Base-by-base conservation (phyloP, 768 basidiomycete species). In the Mycena sanguinolenta region DNA sequence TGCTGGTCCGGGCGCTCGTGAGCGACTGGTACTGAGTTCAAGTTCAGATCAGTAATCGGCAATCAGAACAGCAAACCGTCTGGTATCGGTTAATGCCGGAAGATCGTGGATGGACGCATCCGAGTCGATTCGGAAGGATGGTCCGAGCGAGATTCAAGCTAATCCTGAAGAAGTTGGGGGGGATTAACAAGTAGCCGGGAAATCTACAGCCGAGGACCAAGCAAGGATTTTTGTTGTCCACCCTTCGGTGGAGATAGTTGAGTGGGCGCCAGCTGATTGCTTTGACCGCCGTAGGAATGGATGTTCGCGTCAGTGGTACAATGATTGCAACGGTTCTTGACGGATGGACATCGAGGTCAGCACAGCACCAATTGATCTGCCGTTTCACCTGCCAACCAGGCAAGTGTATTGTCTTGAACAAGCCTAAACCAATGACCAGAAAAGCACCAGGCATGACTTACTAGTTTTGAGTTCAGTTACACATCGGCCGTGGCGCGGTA, bases 1-100 rank as follows among this genome's bases (percentile, higher is more conserved):
- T n/a, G n/a, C n/a, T n/a, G n/a, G n/a, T n/a, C n/a, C n/a, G n/a
- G 13, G 58, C 65, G 58, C 58, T 44, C 28, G 60, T 34, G 36
- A 59, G 32, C 54, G n/a, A 36, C 10, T 13, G 28, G 65, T 23
- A 27, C 46, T 52, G 39, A 44, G 52, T 52, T 46, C 30, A 49
- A 34, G 34, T 28, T 28, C 27, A 30, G 28, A 4, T 28, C 30
- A 13, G 39, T 14, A 30, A n/a, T n/a, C 19, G 23, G 44, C 53
- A 50, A 27, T 30, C n/a, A n/a, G n/a, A n/a, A n/a, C n/a, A n/a
- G n/a, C n/a, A n/a, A n/a, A n/a, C n/a, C 38, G 34, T 6, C 32
- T 58, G 49, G 65, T 46, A n/a, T 39, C 3, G 39, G 65, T 66
- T 42, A 38, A 17, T 52, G 4, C 13, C 16, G 16, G 39, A 39